Percentiles rank a stretch among this genome's conserved stretches.
phyloP scores from a whole-genome alignment of 768 basidiomycete genomes.

The Xerocomellus amylosporus region DNA sequence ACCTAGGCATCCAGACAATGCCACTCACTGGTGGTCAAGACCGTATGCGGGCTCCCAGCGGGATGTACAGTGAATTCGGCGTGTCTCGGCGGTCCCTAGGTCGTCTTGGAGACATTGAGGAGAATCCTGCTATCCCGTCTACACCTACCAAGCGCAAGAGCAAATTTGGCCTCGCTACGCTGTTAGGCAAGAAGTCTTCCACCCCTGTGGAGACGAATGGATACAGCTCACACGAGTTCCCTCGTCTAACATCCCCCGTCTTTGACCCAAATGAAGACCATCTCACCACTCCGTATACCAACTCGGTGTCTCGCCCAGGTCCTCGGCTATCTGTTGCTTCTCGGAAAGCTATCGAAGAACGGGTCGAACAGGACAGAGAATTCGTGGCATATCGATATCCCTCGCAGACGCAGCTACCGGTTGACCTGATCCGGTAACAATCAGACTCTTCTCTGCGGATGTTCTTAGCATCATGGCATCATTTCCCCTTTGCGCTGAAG shows the following conservation, averaged over 20 bases:
- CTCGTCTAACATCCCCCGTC: constrained; percentile 42
- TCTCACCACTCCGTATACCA: constrained; percentile 44
- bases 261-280: constrained; percentile 51
- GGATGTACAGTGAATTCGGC: constrained; percentile 74
- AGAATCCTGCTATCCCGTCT: constrained; percentile 28
- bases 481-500: constrained; percentile 2
- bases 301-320: constrained; percentile 46
- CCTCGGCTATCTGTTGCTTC: constrained; percentile 63
- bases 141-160: constrained; percentile 62
- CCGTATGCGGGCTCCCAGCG: constrained; percentile 32
- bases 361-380: constrained; percentile 81
- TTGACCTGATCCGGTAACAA: constrained; percentile 55
- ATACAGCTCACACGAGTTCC: constrained; percentile 44
- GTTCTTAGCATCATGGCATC: constrained; percentile 4
- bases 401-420: constrained; percentile 60
- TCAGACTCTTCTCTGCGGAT: background rate
- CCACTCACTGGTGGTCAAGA: constrained; percentile 39
- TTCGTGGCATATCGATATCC: constrained; percentile 89
- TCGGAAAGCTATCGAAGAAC: constrained; percentile 69
- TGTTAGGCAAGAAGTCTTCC: constrained; percentile 58
- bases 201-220: constrained; percentile 30
- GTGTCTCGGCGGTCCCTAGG: constrained; percentile 58
- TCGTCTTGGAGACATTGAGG: constrained; percentile 32
- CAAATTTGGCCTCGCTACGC: constrained; percentile 63
- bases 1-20: constrained; percentile 49